phyloP scores from a whole-genome alignment of 441 rosid species.

The Adansonia madagascariensis region DNA sequence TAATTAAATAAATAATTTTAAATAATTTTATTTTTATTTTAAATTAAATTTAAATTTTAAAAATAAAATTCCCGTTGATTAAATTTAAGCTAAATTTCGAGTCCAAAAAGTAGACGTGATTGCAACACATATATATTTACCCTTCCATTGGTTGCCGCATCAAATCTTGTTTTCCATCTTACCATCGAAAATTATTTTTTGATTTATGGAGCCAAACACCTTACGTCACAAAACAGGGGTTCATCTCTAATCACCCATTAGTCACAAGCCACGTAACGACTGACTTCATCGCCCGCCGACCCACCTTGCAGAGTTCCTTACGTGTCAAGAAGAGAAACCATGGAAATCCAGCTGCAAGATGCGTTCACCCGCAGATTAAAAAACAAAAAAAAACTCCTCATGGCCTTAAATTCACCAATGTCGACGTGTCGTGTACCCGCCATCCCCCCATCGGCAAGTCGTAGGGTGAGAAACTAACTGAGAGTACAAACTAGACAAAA shows the following conservation, averaged over 20 bases:
- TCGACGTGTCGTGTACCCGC: slow-evolving; percentile 46
- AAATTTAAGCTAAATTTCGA: too few species aligned
- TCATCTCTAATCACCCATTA: neutral
- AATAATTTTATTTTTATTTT: too few species aligned
- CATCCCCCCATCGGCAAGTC: slow-evolving; percentile 26
- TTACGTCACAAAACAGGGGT: neutral
- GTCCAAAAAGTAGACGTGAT: too few species aligned
- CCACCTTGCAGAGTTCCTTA: neutral
- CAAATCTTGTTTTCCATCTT: neutral
- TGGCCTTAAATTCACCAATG: slow-evolving; percentile 49
- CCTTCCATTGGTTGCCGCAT: slow-evolving; percentile 31
- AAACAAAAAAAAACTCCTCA: neutral
- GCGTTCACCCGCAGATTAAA: slow-evolving; percentile 5
- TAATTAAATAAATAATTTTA: too few species aligned
- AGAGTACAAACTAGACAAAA: neutral
- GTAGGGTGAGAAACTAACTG: neutral
- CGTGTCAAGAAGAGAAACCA: slow-evolving; percentile 9
- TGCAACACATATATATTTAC: too few species aligned
- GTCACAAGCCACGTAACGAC: neutral
- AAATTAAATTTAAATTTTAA: too few species aligned
- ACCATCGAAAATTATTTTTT: neutral
- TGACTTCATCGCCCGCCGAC: neutral
- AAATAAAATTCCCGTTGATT: too few species aligned
- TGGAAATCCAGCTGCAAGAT: neutral
- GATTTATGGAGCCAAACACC: neutral